phyloP scores from a whole-genome alignment of 2,329 filamentous ascomycete species.

The Mycosphaerelloides madeirae region DNA sequence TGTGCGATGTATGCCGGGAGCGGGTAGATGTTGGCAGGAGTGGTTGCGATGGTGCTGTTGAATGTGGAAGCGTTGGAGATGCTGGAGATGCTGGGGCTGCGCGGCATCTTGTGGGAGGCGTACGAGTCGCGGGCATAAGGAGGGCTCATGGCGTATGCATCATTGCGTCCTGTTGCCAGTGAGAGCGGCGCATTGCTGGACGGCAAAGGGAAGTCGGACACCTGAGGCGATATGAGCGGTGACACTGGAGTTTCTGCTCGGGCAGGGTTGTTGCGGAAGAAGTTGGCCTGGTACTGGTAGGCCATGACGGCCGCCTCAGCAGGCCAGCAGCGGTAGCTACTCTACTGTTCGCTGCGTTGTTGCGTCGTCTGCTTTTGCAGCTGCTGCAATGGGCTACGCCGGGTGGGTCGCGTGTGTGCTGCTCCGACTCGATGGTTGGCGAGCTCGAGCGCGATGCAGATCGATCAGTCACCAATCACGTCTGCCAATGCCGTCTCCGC shows the following conservation, averaged over 20 bases:
- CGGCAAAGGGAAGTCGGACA: conserved; percentile 1
- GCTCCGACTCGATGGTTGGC: not conserved
- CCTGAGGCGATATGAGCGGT: conserved; percentile 2
- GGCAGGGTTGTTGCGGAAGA: not conserved
- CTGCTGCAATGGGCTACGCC: not conserved
- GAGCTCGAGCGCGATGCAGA: no score
- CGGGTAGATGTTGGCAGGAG: conserved; percentile 54
- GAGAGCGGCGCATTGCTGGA: conserved; percentile 2
- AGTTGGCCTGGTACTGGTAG: conserved; percentile 1
- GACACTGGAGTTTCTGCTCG: conserved; percentile 4
- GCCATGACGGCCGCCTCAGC: conserved; percentile 1
- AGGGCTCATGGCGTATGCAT: conserved; percentile 11
- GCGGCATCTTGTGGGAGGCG: conserved; percentile 16
- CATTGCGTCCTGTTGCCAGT: conserved; percentile 1
- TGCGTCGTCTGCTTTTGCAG: not conserved
- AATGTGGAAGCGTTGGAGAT: conserved; percentile 14
- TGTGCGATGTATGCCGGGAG: conserved; percentile 81
- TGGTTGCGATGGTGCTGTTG: conserved; percentile 11
- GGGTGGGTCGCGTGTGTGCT: not conserved
- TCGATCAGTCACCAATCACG: no score
- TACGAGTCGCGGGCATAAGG: not conserved
- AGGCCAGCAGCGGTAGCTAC: not conserved
- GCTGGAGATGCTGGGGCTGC: conserved; percentile 14
- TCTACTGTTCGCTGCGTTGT: no score
- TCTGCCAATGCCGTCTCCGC: no score